phyloP scores from a whole-genome alignment of 2,329 filamentous ascomycete species.

The Chaetomium sp. region DNA sequence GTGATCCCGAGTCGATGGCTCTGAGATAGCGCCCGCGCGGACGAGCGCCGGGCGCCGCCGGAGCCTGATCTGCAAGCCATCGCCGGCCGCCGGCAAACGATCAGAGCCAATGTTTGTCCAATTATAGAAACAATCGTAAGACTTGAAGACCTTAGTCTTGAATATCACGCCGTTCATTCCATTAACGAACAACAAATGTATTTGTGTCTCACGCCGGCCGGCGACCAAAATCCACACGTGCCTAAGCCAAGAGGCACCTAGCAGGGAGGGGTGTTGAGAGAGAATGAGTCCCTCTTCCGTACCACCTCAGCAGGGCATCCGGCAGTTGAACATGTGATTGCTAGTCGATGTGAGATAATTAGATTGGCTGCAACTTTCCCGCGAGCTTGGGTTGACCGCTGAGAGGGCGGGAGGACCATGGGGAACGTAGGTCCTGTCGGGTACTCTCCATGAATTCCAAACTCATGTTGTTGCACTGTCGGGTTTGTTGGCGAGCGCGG shows the following conservation, averaged over 20 bases:
- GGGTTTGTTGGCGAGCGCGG: neutral
- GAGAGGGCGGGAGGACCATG: neutral
- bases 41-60: neutral
- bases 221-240: no score
- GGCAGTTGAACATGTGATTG: conserved; percentile 24
- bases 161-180: neutral
- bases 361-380: conserved; percentile 25
- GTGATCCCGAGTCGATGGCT: neutral
- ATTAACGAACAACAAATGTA: neutral
- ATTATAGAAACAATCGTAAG: neutral
- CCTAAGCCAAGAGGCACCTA: no score
- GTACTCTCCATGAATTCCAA: neutral
- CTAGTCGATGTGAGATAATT: conserved; percentile 24
- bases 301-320: neutral
- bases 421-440: neutral
- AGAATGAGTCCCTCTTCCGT: no score
- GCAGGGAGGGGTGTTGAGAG: neutral
- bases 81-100: neutral
- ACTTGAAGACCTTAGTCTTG: neutral
- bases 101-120: neutral
- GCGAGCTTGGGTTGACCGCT: neutral
- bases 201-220: neutral
- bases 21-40: conserved; percentile 14
- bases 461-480: neutral
- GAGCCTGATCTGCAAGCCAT: neutral